Evolutionary conservation across 331 rosid genomes (phyloP), one percentile per base, ranked within the genome.

Genomic region (Quercus tomentella): DNA sequence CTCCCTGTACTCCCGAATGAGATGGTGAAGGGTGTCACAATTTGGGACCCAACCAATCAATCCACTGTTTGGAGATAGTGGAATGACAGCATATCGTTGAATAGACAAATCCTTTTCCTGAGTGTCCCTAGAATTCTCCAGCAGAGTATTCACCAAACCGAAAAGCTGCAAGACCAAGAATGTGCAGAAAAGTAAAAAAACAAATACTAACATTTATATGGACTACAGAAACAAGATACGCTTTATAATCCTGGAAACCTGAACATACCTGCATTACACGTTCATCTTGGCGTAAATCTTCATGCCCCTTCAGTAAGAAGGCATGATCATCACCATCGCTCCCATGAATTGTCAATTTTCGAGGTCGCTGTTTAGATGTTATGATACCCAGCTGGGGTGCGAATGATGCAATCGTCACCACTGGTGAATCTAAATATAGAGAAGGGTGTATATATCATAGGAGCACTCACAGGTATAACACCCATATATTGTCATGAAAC

Each of bases 271-370:
- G 99, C 99, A 95, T 95, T 83, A 95, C 99, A 35, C 99, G 92
- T 77, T 95, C 99, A 84, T 95, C 99, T 89, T 95, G 99, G 74
- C 99, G 99, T 72, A 95, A 76, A 84, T 95, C 99, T 83, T 95
- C 99, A 74, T 95, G 99, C 57, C 99, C 99, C 89, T 95, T 95
- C 82, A 95, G 85, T 81, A 95, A 93, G 84, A 95, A 95, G 84
- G 99, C 98, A 89, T 93, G 84, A 77, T 93, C 99, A 54, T 91
- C 92, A 72, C 99, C 98, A 77, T 95, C 97, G 82, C 92, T 95
- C 77, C 99, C 99, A 78, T 79, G 97, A 84, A 95, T 93, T 26
- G 99, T 93, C 84, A 95, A 88, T 86, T 95, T 93, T 86, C 98
- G 87, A 6, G 99, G 99, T 52, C 99, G 84, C 82, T 95, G 99